phyloP scores from a whole-genome alignment of 2,329 filamentous ascomycete genomes.

The Hymenoscyphus fraxineus region DNA sequence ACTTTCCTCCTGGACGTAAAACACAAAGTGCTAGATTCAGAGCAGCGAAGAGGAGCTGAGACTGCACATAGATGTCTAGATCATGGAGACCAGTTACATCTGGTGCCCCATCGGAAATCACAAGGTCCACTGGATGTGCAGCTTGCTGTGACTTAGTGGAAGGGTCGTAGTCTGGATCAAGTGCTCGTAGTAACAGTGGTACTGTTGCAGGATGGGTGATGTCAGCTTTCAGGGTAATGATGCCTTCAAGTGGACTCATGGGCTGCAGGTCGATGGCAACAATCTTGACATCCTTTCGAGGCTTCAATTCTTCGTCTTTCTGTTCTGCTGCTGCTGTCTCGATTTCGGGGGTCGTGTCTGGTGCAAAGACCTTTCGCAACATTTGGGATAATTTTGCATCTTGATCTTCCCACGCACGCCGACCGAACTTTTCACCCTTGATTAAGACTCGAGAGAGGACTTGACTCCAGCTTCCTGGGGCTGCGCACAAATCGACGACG shows the following conservation, averaged over 20 bases:
- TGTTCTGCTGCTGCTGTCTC: constrained; percentile 32
- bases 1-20: constrained; percentile 86
- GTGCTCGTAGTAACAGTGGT: constrained; percentile 76
- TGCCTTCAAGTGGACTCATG: constrained; percentile 89
- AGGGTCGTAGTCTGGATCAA: constrained; percentile 68
- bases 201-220: constrained; percentile 97
- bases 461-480: constrained; percentile 95
- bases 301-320: constrained; percentile 32
- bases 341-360: constrained; percentile 27
- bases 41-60: constrained; percentile 88
- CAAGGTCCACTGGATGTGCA: constrained; percentile 80
- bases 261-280: constrained; percentile 95
- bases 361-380: constrained; percentile 45
- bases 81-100: constrained; percentile 97
- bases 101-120: constrained; percentile 91
- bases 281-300: constrained; percentile 77
- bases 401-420: constrained; percentile 81
- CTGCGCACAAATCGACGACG: constrained; percentile 93
- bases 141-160: constrained; percentile 48
- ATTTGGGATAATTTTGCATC: constrained; percentile 62
- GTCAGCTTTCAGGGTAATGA: constrained; percentile 87
- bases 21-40: constrained; percentile 92
- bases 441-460: constrained; percentile 91
- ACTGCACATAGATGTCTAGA: constrained; percentile 96
- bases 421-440: constrained; percentile 86